A percentile compares a stretch with the other conserved stretches of the same genome.
phyloP scores from a whole-genome alignment of 2,329 filamentous ascomycete species.

The Lecanosticta acicola region DNA sequence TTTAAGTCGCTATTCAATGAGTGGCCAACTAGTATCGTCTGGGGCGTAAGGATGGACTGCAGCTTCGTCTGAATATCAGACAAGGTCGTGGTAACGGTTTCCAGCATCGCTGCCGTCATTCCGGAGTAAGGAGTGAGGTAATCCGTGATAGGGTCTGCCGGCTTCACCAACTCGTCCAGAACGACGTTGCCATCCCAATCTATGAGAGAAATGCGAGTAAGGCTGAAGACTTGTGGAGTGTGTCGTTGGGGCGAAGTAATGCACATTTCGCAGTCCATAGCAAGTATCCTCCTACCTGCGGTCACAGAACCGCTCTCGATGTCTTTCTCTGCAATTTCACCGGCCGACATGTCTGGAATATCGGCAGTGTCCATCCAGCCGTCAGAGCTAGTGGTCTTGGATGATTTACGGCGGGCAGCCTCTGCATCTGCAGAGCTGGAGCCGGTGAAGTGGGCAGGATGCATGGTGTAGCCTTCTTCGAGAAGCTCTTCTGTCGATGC shows the following conservation, averaged over 20 bases:
- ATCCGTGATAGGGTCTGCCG: conserved; percentile 78
- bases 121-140: conserved; percentile 84
- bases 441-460: conserved; percentile 63
- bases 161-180: conserved; percentile 88
- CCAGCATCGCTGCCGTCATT: conserved; percentile 81
- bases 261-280: conserved; percentile 97
- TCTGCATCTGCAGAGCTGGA: conserved; percentile 28
- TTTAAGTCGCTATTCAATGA: conserved; percentile 78
- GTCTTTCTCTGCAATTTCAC: conserved; percentile 60
- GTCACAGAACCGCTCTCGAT: conserved; percentile 79
- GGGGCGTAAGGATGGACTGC: conserved; percentile 61
- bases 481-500: conserved; percentile 66
- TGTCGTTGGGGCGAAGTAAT: conserved; percentile 56
- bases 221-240: conserved; percentile 63
- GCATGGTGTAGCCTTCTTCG: conserved; percentile 78
- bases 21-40: conserved; percentile 71
- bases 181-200: conserved; percentile 78
- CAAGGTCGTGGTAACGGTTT: conserved; percentile 75
- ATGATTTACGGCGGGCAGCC: conserved; percentile 38
- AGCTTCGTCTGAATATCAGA: conserved; percentile 75
- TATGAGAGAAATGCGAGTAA: conserved; percentile 83
- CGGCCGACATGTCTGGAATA: conserved; percentile 62
- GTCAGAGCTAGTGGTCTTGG: conserved; percentile 46
- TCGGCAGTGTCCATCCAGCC: conserved; percentile 76
- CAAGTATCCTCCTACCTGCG: conserved; percentile 69